Conservation (phyloP, 2,329 filamentous ascomycete genomes). For the Hymenoscyphus repandus region DNA sequence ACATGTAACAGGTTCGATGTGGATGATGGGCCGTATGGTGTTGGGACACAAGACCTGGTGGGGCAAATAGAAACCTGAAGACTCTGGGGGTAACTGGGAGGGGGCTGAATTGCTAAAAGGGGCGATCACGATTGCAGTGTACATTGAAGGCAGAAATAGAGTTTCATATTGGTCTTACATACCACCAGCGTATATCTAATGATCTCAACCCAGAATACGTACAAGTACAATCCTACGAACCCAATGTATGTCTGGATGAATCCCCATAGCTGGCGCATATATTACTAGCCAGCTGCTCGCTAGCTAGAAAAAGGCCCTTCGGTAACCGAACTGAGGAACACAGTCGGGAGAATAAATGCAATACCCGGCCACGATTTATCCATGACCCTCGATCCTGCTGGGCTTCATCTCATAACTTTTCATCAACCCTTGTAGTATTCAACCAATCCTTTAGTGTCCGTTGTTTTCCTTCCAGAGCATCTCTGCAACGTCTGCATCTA, state of each 20-base stretch:
- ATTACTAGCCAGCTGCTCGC: too few relatives aligned
- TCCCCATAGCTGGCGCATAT: too few relatives aligned
- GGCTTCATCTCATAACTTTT: too few relatives aligned
- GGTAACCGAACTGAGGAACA: too few relatives aligned
- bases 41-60: slow-evolving; percentile 78
- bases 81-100: neutral
- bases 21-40: slow-evolving; percentile 69
- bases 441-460: neutral
- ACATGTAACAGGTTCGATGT: slow-evolving; percentile 44
- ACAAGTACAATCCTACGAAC: too few relatives aligned
- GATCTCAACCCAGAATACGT: too few relatives aligned
- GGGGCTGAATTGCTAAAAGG: neutral
- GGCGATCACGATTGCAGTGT: slow-evolving; percentile 11
- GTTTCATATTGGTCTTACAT: slow-evolving; percentile 3
- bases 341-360: too few relatives aligned
- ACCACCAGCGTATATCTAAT: neutral
- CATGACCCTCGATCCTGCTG: too few relatives aligned
- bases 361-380: too few relatives aligned
- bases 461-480: slow-evolving; percentile 39
- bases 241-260: too few relatives aligned
- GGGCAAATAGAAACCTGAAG: slow-evolving; percentile 40
- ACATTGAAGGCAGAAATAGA: slow-evolving; percentile 23
- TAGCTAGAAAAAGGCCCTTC: too few relatives aligned
- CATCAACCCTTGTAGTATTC: neutral
- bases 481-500: slow-evolving; percentile 58